Evolutionary conservation across 2,329 filamentous ascomycete genomes (phyloP), one percentile per base, ranked within the genome.

Genomic region (Colletotrichum somersetense): DNA sequence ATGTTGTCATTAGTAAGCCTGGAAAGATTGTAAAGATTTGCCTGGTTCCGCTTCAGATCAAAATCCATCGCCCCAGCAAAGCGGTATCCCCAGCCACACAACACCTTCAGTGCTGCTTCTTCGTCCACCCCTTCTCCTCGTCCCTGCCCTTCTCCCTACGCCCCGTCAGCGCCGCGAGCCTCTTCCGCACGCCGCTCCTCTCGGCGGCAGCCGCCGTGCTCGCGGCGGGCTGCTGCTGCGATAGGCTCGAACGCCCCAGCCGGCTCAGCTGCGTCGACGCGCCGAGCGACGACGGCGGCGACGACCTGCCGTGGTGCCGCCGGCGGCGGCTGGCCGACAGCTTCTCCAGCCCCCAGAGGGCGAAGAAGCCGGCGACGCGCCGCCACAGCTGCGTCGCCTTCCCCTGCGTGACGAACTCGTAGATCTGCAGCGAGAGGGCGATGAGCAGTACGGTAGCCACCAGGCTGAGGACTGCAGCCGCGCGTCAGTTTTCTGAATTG

Each of bases 371-470:
- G 38, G 44, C 46, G 1, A 10, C 20, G 10, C 18, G 33, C 0
- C n/a, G 16, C 18, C 53, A 64, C 3, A 69, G 30, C 5, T 56
- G 66, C 40, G 20, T 58, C 0, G 67, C 67, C 50, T 59, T 57
- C 0, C 68, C 68, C 4, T 59, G 61, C 1, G 72, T 61, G 52
- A 74, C 42, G 53, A 74, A 65, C 23, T 74, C 72, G 33, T 74
- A 74, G 2, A 74, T 66, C 18, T 72, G 52, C 0, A 74, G 58
- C 1, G 73, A 74, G 5, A 74, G n/a, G 6, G 61, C 63, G 44
- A 74, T 74, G 40, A 74, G 67, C 1, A 74, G 23, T 1, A 72
- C 12, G 2, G 73, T 74, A 26, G 59, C 73, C 4, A 74, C 35
- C 0, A 74, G 73, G 26, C 72, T 74, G 2, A 73, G 61, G 1